Evolutionary conservation across 148 eudicot genomes (phyloP).

Genomic region (Talinum fruticosum): DNA sequence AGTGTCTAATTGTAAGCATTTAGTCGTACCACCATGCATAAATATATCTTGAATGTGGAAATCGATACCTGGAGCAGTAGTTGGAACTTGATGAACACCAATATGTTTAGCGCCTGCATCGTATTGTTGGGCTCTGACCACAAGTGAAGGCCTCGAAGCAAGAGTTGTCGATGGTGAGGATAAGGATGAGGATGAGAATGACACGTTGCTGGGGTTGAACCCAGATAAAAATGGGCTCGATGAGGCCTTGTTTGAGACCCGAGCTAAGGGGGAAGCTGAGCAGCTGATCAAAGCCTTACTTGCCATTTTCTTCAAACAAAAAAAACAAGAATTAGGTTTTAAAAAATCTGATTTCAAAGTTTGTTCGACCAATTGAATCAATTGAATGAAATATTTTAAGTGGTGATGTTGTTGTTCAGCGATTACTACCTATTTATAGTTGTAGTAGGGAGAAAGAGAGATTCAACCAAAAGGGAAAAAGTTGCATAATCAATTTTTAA

Average conservation of each 20-base stretch:
- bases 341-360: not conserved
- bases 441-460: not conserved
- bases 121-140: constrained; percentile 36
- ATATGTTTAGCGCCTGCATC: constrained; percentile 8
- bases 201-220: constrained; percentile 28
- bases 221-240: not conserved
- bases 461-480: not conserved
- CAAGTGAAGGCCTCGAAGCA: constrained; percentile 8
- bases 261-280: not conserved
- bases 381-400: not conserved
- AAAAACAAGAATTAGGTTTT: not conserved
- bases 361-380: not conserved
- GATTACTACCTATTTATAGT: not conserved
- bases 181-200: constrained; percentile 14
- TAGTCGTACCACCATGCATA: too few relatives aligned
- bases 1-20: too few relatives aligned
- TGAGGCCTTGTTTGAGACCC: too few relatives aligned
- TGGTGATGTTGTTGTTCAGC: not conserved
- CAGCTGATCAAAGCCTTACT: not conserved
- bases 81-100: not conserved
- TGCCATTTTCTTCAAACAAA: not conserved
- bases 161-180: not conserved
- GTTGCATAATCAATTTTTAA: not conserved
- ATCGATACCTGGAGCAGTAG: not conserved
- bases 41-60: too few relatives aligned